Percentiles rank a stretch among this genome's conserved stretches.
These are phyloP conservation scores for Lactifluus volemus DNA, from an alignment of 768 basidiomycete genomes.

Conservation along the genomic window DNA sequence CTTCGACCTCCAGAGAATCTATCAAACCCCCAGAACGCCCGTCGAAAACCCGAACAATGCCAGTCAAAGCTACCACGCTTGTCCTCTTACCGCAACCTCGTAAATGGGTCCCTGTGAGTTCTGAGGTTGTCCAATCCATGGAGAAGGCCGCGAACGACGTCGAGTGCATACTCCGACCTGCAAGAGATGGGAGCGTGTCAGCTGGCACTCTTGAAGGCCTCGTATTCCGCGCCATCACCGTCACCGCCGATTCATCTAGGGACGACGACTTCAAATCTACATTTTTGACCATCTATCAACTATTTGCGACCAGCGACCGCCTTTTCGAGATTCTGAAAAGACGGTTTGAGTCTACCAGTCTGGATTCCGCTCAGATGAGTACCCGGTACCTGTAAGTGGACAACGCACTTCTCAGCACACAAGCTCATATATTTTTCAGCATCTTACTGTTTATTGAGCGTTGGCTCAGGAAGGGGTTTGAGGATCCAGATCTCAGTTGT, in stretches of 20 bases:
- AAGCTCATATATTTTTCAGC: background rate
- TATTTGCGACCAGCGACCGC: conserved; percentile 2
- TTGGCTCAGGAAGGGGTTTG: conserved; percentile 13
- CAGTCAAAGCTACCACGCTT: background rate
- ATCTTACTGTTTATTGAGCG: conserved; percentile 10
- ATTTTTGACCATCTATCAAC: conserved; percentile 6
- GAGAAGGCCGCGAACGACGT: background rate
- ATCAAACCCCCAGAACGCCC: background rate
- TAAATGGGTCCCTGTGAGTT: background rate
- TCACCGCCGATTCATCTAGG: background rate
- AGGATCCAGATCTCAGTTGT: conserved; percentile 2
- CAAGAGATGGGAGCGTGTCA: conserved; percentile 5
- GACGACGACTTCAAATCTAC: background rate
- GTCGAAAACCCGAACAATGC: background rate
- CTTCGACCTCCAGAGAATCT: background rate
- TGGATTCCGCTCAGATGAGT: background rate
- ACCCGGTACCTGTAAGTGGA: conserved; percentile 4
- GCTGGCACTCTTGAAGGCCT: conserved; percentile 12
- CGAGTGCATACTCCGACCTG: background rate
- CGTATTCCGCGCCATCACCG: background rate
- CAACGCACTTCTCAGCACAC: background rate
- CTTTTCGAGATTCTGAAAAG: conserved; percentile 7
- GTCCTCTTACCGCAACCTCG: background rate
- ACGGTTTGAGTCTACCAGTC: background rate
- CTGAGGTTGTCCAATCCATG: background rate